Conservation (phyloP, 192 early-diverging fungal genomes). For the Entomortierella lignicola region DNA sequence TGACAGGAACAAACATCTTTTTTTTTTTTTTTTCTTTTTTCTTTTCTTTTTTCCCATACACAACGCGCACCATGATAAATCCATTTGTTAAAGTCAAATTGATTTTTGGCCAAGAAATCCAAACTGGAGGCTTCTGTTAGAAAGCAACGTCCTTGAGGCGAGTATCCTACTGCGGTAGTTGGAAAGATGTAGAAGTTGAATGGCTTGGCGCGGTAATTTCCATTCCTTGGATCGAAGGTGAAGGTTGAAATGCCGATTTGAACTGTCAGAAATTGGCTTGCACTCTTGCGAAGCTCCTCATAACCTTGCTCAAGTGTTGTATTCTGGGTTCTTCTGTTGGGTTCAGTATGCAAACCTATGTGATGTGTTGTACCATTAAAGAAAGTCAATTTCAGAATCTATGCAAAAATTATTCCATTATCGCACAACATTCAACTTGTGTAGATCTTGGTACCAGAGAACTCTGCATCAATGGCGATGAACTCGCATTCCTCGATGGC, state of each 20-base stretch:
- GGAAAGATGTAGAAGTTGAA: constrained; percentile 97
- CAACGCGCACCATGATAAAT: constrained; percentile 77
- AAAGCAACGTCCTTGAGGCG: constrained; percentile 62
- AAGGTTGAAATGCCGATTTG: constrained; percentile 92
- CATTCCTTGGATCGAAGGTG: constrained; percentile 64
- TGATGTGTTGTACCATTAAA: too few relatives aligned
- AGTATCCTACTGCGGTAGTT: constrained; percentile 52
- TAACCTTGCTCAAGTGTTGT: constrained; percentile 43
- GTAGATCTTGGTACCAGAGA: constrained; percentile 66
- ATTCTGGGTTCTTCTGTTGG: constrained; percentile 17
- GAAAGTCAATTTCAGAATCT: too few relatives aligned
- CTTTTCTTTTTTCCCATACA: too few relatives aligned
- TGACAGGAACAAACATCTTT: too few relatives aligned
- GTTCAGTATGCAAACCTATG: constrained; percentile 47
- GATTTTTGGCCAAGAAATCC: constrained; percentile 78
- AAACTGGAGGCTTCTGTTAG: constrained; percentile 65
- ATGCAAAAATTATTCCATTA: too few relatives aligned
- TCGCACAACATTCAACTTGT: too few relatives aligned
- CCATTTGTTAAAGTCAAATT: constrained; percentile 95
- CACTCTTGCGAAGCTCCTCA: constrained; percentile 39
- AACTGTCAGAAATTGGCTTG: constrained; percentile 63
- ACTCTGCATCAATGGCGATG: constrained; percentile 84
- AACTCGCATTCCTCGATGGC: constrained; percentile 77
- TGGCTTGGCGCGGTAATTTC: constrained; percentile 77
- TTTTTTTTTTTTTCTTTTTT: too few relatives aligned